These are phyloP conservation scores for Carallia pectinifolia DNA, from an alignment of 345 rosid genomes.

Conservation along the genomic window DNA sequence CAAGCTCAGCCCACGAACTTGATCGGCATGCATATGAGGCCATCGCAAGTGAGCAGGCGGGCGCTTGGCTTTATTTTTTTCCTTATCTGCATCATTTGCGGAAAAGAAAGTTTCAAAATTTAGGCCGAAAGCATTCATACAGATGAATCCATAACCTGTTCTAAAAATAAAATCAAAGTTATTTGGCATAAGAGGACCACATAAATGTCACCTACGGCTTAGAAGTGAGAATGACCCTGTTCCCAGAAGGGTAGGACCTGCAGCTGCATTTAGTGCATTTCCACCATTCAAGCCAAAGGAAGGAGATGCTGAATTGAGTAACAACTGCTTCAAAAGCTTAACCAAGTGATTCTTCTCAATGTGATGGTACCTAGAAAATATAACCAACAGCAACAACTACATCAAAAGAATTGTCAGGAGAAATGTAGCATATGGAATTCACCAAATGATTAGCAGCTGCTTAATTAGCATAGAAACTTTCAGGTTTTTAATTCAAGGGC, in stretches of 20 bases:
- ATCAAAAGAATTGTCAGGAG: conserved; percentile 9
- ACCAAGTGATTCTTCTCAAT: conserved; percentile 84
- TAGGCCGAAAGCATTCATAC: conserved; percentile 8
- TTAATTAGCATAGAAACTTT: neutral
- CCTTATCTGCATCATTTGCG: conserved; percentile 53
- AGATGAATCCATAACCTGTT: too few species aligned
- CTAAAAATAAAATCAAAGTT: conserved; percentile 7
- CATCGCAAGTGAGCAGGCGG: conserved; percentile 79
- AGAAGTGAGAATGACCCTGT: conserved; percentile 83
- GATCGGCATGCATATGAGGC: conserved; percentile 95
- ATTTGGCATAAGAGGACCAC: conserved; percentile 16
- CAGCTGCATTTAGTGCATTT: conserved; percentile 65
- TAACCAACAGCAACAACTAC: conserved; percentile 24
- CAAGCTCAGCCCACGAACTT: conserved; percentile 79
- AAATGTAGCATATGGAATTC: neutral
- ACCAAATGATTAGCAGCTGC: conserved; percentile 3
- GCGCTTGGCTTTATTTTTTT: conserved; percentile 36
- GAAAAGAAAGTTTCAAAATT: conserved; percentile 14
- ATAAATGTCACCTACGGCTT: conserved; percentile 58
- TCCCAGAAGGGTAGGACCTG: conserved; percentile 92
- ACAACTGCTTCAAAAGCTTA: conserved; percentile 88
- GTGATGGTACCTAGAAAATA: conserved; percentile 74
- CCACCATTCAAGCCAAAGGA: conserved; percentile 45
- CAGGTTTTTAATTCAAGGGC: neutral
- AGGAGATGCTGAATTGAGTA: conserved; percentile 53